Conservation (phyloP, 2,329 filamentous ascomycete species). For the Verruconis gallopava region DNA sequence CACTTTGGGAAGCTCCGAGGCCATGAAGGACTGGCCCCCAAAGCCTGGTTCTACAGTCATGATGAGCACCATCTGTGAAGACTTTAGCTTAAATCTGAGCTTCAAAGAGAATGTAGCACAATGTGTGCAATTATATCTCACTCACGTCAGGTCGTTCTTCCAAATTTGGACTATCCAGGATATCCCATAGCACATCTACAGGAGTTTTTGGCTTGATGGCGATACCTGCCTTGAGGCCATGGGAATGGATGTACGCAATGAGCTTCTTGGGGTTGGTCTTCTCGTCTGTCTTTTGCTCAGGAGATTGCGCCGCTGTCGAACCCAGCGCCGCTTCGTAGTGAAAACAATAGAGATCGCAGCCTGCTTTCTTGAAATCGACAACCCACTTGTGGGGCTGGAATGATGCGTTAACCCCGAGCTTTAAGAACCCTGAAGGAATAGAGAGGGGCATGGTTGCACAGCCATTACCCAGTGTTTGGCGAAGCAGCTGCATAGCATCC, state of each 20-base stretch:
- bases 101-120: slow-evolving; percentile 1
- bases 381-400: slow-evolving; percentile 97
- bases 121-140: not conserved
- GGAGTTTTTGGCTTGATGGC: slow-evolving; percentile 88
- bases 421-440: no score
- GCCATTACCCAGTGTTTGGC: no score
- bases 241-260: slow-evolving; percentile 79
- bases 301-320: slow-evolving; percentile 71
- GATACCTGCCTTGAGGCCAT: slow-evolving; percentile 81
- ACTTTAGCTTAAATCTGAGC: slow-evolving; percentile 5
- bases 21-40: slow-evolving; percentile 97
- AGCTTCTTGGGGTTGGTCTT: slow-evolving; percentile 75
- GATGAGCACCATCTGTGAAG: slow-evolving; percentile 77
- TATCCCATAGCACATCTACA: slow-evolving; percentile 85
- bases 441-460: no score
- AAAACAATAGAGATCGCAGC: slow-evolving; percentile 98
- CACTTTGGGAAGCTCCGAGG: slow-evolving; percentile 88
- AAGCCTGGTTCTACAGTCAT: slow-evolving; percentile 99
- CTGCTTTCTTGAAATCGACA: slow-evolving; percentile 82
- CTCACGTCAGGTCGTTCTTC: slow-evolving; percentile 79
- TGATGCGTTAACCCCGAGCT: no score
- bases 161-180: slow-evolving; percentile 59
- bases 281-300: slow-evolving; percentile 52
- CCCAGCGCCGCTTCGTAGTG: slow-evolving; percentile 90
- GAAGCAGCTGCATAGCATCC: no score